A percentile compares a stretch with the other conserved stretches of the same genome.
Evolutionary conservation across 208 protist genomes (phyloP).

Genomic region (Lotmaria passim): DNA sequence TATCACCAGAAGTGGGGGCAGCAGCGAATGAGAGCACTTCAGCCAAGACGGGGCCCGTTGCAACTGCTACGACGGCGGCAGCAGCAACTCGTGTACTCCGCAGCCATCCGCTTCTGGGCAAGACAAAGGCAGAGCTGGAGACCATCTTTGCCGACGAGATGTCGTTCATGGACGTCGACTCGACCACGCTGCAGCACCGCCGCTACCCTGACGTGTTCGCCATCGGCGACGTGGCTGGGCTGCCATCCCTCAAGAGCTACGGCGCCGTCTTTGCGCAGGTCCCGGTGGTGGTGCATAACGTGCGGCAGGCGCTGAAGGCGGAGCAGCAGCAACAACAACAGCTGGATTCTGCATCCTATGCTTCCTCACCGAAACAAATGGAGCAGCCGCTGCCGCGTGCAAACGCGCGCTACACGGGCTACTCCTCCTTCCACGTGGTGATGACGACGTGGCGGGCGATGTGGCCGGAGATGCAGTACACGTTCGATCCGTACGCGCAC

Average conservation of each 20-base stretch:
- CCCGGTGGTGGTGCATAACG: slow-evolving; percentile 85
- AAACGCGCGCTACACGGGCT: slow-evolving; percentile 56
- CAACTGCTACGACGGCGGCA: not conserved
- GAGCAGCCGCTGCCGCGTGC: not conserved
- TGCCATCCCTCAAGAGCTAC: slow-evolving; percentile 86
- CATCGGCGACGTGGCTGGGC: slow-evolving; percentile 80
- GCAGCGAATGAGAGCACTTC: too few relatives aligned
- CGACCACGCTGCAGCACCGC: slow-evolving; percentile 75
- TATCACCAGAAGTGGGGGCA: too few relatives aligned
- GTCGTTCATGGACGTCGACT: slow-evolving; percentile 79
- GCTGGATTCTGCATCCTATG: too few relatives aligned
- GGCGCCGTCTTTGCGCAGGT: slow-evolving; percentile 78
- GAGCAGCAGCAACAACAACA: too few relatives aligned
- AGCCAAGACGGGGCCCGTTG: not conserved
- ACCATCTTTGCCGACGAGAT: slow-evolving; percentile 41
- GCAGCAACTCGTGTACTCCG: not conserved
- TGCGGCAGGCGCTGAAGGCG: slow-evolving; percentile 56
- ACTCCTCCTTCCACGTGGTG: slow-evolving; percentile 81
- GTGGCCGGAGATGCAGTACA: slow-evolving; percentile 84
- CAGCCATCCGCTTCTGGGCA: slow-evolving; percentile 6
- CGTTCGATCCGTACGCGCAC: not conserved
- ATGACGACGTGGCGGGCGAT: slow-evolving; percentile 87
- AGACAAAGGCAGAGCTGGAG: slow-evolving; percentile 16
- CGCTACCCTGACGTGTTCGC: slow-evolving; percentile 79
- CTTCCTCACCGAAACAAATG: not conserved